Base-by-base conservation (phyloP, 495 filamentous ascomycete genomes). In the Tuber microsphaerosporum region DNA sequence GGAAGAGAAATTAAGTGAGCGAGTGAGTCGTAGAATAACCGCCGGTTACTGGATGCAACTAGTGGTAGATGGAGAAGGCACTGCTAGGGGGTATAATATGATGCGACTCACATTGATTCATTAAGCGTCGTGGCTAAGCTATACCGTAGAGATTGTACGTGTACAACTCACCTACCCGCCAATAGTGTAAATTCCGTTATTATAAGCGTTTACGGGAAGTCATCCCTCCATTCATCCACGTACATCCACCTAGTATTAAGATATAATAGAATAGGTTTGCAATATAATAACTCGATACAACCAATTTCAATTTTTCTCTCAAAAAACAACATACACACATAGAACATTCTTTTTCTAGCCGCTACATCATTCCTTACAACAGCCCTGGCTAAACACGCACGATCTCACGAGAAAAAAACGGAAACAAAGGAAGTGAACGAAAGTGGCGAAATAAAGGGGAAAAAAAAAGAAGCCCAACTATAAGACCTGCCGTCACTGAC, bases 311-410 rank as follows among this genome's bases (percentile, higher is more conserved):
- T 65, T 65, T 65, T 31, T 31, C 31, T 31, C 17, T 46, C 17
- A 65, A 26, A 65, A 65, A 65, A 10, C 5, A 14, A 65, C 4
- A 31, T 65, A 16, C 10, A 65, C 56, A 65, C 14, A 6, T 56
- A 51, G 20, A n/a, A 17, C 26, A 65, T 65, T 65, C 56, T 65
- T 65, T 65, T 65, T 65, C 56, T 65, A 65, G 26, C 56, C 31
- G 26, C 56, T 31, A 16, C 56, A 65, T 65, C 12, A 46, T 19
- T 22, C 5, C 56, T 31, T 31, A 12, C 26, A 14, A 31, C 2
- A 2, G 5, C 14, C n/a, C 56, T 12, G 12, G 56, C 22, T 56
- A 22, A 26, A 26, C 48, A 26, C 22, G 22, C 42, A 46, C 14
- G 17, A 65, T 31, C 26, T 31, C n/a, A 31, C n/a, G 26, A 61